Evolutionary conservation across 306 rosid genomes (phyloP).

Genomic region (Casuarina cunninghamiana): DNA sequence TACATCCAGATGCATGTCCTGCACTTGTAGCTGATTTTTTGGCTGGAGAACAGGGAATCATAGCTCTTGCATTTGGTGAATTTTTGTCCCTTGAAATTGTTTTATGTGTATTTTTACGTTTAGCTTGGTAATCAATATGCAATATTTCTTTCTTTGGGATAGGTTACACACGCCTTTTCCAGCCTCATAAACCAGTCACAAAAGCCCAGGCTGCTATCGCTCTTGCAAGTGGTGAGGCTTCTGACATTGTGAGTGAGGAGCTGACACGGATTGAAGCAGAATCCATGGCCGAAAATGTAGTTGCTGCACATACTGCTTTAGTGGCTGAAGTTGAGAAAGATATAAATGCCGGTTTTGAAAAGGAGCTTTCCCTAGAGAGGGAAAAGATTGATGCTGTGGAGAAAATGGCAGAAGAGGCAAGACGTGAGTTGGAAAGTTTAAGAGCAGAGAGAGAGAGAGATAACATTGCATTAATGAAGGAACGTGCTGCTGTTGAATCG

Average conservation of each 20-base stretch:
- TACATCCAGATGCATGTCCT: conserved; percentile 97
- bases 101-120: conserved; percentile 1
- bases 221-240: conserved; percentile 93
- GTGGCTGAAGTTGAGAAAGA: conserved; percentile 95
- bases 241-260: conserved; percentile 87
- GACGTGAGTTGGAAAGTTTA: conserved; percentile 70
- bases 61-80: conserved; percentile 93
- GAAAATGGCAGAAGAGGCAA: conserved; percentile 92
- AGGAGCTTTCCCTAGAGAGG: conserved; percentile 76
- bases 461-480: conserved; percentile 60
- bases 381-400: conserved; percentile 78
- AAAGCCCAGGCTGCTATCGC: conserved; percentile 98
- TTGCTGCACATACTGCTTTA: conserved; percentile 88
- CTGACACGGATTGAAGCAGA: conserved; percentile 99
- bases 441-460: conserved; percentile 69
- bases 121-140: background rate
- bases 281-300: conserved; percentile 90
- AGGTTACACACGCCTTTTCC: conserved; percentile 94
- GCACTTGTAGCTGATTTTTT: conserved; percentile 93
- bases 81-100: conserved; percentile 19
- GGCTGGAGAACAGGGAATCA: conserved; percentile 88
- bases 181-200: conserved; percentile 92
- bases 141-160: conserved; percentile 1
- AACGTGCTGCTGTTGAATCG: conserved; percentile 77
- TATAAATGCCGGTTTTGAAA: conserved; percentile 75